These are phyloP conservation scores for Kickxella alabastrina DNA, from an alignment of 192 early-diverging fungal species.

Conservation along the genomic window DNA sequence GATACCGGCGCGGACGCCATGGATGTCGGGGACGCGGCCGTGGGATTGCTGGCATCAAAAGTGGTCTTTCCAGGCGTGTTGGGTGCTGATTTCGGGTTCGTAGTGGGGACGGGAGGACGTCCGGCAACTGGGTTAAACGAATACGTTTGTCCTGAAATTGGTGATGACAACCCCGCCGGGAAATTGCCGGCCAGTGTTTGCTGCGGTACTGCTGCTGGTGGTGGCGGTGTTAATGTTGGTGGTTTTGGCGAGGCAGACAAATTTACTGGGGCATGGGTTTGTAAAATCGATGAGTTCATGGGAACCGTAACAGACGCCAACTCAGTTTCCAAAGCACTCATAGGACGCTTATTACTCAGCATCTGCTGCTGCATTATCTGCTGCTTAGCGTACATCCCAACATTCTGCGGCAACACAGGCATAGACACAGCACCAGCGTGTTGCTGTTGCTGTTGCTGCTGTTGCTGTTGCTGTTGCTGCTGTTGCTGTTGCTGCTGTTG, in stretches of 20 bases:
- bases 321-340: slow-evolving; percentile 14
- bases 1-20: neutral
- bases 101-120: slow-evolving; percentile 31
- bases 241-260: too few species aligned
- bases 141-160: too few species aligned
- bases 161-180: too few species aligned
- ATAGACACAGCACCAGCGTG: slow-evolving; percentile 12
- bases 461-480: too few species aligned
- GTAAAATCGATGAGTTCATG: slow-evolving; percentile 6
- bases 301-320: slow-evolving; percentile 10
- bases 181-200: too few species aligned
- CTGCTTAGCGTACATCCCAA: neutral
- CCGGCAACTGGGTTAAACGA: slow-evolving; percentile 41
- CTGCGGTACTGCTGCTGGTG: too few species aligned
- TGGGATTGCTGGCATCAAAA: neutral
- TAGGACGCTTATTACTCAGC: slow-evolving; percentile 23
- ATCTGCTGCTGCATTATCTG: slow-evolving; percentile 7
- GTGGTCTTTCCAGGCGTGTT: too few species aligned
- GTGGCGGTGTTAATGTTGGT: too few species aligned
- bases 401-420: slow-evolving; percentile 11
- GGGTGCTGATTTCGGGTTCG: slow-evolving; percentile 7
- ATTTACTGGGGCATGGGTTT: too few species aligned
- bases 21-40: neutral
- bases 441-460: too few species aligned
- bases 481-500: too few species aligned